These are phyloP conservation scores for Peronospora destructor DNA, from an alignment of 352 stramenopile genomes.

Conservation along the genomic window DNA sequence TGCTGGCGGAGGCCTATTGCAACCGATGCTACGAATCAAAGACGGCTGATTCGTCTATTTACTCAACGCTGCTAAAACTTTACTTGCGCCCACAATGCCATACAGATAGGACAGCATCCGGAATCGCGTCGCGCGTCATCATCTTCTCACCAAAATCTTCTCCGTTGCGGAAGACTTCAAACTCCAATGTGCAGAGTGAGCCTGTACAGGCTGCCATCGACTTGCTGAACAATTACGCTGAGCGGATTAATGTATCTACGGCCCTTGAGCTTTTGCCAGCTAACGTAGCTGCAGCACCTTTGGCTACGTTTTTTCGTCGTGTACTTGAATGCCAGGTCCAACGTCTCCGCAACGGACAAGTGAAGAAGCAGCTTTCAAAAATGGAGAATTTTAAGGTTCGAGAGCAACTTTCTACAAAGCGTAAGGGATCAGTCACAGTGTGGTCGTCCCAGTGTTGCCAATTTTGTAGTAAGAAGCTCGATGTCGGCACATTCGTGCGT, in stretches of 20 bases:
- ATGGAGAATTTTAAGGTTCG: slow-evolving; percentile 84
- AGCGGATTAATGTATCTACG: slow-evolving; percentile 74
- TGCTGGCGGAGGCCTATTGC: slow-evolving; percentile 70
- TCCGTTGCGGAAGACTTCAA: slow-evolving; percentile 12
- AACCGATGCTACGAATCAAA: slow-evolving; percentile 76
- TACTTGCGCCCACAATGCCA: slow-evolving; percentile 50
- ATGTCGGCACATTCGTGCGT: slow-evolving; percentile 62
- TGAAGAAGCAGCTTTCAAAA: slow-evolving; percentile 83
- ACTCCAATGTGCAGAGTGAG: slow-evolving; percentile 34
- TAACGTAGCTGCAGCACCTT: slow-evolving; percentile 40
- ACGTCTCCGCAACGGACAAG: slow-evolving; percentile 68
- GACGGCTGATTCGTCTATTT: slow-evolving; percentile 70
- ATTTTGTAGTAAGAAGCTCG: slow-evolving; percentile 62
- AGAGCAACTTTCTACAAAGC: slow-evolving; percentile 51
- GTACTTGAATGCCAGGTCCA: slow-evolving; percentile 73
- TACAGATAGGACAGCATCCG: slow-evolving; percentile 10
- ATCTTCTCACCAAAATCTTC: slow-evolving; percentile 26
- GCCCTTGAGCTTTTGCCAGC: slow-evolving; percentile 64
- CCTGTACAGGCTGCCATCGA: slow-evolving; percentile 60
- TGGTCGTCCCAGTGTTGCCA: slow-evolving; percentile 72
- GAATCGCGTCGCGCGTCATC: slow-evolving; percentile 7
- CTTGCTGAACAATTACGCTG: slow-evolving; percentile 76
- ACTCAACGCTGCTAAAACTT: slow-evolving; percentile 66
- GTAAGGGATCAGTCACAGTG: slow-evolving; percentile 64
- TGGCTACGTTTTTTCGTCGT: slow-evolving; percentile 61